phyloP scores from a whole-genome alignment of 2,329 filamentous ascomycete species.

The Helminthosporium solani region DNA sequence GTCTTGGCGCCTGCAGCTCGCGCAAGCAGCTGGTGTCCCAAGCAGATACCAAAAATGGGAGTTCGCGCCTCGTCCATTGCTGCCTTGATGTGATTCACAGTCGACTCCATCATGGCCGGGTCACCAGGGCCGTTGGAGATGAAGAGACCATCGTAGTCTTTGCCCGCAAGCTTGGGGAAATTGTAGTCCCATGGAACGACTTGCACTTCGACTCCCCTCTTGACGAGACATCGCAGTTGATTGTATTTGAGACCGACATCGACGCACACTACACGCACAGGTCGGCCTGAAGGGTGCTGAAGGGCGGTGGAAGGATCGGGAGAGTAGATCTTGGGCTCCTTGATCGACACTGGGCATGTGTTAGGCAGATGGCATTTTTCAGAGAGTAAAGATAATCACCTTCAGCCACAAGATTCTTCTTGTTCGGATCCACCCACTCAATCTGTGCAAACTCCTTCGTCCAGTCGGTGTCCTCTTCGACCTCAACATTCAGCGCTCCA shows the following conservation, averaged over 20 bases:
- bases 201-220: conserved; percentile 87
- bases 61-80: conserved; percentile 77
- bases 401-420: conserved; percentile 88
- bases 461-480: conserved; percentile 47
- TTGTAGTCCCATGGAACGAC: conserved; percentile 97
- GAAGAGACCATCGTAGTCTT: conserved; percentile 94
- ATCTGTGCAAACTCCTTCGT: conserved; percentile 69
- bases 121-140: conserved; percentile 97
- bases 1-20: conserved; percentile 83
- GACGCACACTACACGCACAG: conserved; percentile 84
- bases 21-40: conserved; percentile 91
- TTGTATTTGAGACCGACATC: conserved; percentile 99
- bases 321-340: conserved; percentile 80
- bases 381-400: conserved; percentile 58
- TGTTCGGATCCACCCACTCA: conserved; percentile 90
- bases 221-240: conserved; percentile 89
- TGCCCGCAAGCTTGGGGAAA: conserved; percentile 72
- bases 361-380: conserved; percentile 20
- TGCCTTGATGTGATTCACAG: conserved; percentile 74
- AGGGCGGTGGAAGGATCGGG: conserved; percentile 70
- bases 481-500: conserved; percentile 35
- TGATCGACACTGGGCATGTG: conserved; percentile 76
- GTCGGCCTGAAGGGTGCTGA: conserved; percentile 83
- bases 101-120: conserved; percentile 78
- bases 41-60: conserved; percentile 93